These are phyloP conservation scores for Aspergillus pseudotamarii DNA, from an alignment of 2,329 filamentous ascomycete genomes.

Conservation along the genomic window DNA sequence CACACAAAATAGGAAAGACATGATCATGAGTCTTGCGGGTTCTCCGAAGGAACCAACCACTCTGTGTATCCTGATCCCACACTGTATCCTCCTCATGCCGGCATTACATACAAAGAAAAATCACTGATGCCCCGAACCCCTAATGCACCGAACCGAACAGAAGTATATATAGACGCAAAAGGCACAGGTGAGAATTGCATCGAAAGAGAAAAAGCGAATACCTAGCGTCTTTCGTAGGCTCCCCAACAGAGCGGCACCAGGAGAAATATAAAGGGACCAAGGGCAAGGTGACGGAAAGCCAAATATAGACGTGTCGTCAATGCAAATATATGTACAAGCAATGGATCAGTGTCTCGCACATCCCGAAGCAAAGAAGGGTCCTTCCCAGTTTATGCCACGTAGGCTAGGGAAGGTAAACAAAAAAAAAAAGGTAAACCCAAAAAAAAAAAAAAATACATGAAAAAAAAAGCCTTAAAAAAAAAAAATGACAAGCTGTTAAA, in stretches of 20 bases:
- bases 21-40: slow-evolving; percentile 12
- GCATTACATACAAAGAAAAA: slow-evolving; percentile 24
- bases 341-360: slow-evolving; percentile 30
- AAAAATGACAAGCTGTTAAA: slow-evolving; percentile 4
- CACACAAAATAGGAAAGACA: slow-evolving; percentile 9
- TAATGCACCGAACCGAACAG: slow-evolving; percentile 17
- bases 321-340: slow-evolving; percentile 40
- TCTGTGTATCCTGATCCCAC: slow-evolving; percentile 18
- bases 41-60: slow-evolving; percentile 11
- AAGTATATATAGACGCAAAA: slow-evolving; percentile 24
- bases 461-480: slow-evolving; percentile 11
- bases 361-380: slow-evolving; percentile 17
- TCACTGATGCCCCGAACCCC: slow-evolving; percentile 15
- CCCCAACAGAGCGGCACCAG: slow-evolving; percentile 15
- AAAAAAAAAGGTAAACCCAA: slow-evolving; percentile 10
- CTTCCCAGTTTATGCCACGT: slow-evolving; percentile 22
- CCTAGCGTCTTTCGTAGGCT: slow-evolving; percentile 15
- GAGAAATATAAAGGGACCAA: slow-evolving; percentile 11
- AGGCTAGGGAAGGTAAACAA: slow-evolving; percentile 17
- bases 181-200: slow-evolving; percentile 8
- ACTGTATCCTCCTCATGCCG: slow-evolving; percentile 6
- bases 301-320: slow-evolving; percentile 26
- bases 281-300: slow-evolving; percentile 8
- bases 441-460: slow-evolving; percentile 26
- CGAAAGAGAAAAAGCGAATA: slow-evolving; percentile 8